Conservation (phyloP, 108 stramenopile species). For the Cylindrotheca closterium region DNA sequence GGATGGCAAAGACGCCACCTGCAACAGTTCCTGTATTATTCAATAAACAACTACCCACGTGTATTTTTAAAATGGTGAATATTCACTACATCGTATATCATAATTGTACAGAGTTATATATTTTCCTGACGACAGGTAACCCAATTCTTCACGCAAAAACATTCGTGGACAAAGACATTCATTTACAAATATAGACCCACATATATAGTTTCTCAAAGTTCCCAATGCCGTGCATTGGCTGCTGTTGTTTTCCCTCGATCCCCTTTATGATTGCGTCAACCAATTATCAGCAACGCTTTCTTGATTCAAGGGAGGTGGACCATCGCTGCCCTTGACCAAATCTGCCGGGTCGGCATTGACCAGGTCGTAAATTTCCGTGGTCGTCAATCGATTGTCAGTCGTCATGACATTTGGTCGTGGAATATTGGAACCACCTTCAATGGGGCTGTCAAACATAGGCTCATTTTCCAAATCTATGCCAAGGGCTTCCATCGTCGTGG, state of each 20-base stretch:
- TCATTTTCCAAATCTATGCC: conserved; percentile 47
- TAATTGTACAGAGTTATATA: too few species aligned
- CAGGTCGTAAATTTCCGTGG: conserved; percentile 36
- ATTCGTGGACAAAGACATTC: too few species aligned
- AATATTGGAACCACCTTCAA: neutral
- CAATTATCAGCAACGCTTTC: conserved; percentile 16
- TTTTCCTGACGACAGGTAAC: too few species aligned
- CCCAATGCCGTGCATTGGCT: too few species aligned
- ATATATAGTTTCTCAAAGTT: too few species aligned
- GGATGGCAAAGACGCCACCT: neutral
- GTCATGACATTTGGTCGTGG: conserved; percentile 23
- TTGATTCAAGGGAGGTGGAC: conserved; percentile 21
- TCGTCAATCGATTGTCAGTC: conserved; percentile 27
- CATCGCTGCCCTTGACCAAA: conserved; percentile 1
- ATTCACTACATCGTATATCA: too few species aligned
- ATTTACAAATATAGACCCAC: too few species aligned
- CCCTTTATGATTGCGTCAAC: neutral
- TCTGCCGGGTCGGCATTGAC: conserved; percentile 18
- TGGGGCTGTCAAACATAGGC: conserved; percentile 1
- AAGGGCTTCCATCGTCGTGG: conserved; percentile 56
- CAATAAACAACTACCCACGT: too few species aligned
- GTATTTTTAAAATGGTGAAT: too few species aligned
- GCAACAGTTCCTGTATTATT: conserved; percentile 5
- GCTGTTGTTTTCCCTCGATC: neutral
- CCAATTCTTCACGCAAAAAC: too few species aligned